Conservation (phyloP, 1,284 basidiomycete genomes). For the Sanguinoderma infundibulare region DNA sequence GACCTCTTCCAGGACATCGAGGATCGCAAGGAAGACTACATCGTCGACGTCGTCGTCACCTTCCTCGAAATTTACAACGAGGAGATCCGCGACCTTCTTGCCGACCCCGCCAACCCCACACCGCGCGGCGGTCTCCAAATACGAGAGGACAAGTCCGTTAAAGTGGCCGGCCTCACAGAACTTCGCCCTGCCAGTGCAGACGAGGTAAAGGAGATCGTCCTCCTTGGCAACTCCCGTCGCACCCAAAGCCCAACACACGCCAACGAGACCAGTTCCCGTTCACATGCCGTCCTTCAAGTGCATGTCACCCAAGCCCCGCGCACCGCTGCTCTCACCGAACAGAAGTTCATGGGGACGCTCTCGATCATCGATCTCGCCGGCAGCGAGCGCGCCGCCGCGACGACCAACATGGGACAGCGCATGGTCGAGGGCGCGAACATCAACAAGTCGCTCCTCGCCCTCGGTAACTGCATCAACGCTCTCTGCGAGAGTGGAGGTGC, state of each 20-base stretch:
- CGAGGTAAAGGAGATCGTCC: conserved; percentile 91
- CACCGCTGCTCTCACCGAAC: conserved; percentile 79
- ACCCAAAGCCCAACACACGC: conserved; percentile 94
- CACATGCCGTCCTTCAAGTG: conserved; percentile 94
- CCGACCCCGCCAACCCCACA: conserved; percentile 66
- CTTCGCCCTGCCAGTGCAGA: conserved; percentile 81
- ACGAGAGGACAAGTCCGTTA: conserved; percentile 91
- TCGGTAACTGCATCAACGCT: conserved; percentile 97
- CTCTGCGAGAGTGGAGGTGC: conserved; percentile 89
- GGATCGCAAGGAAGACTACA: conserved; percentile 81
- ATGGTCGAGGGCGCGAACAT: conserved; percentile 98
- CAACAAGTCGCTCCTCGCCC: conserved; percentile 94
- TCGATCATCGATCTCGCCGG: conserved; percentile 98
- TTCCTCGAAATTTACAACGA: conserved; percentile 99
- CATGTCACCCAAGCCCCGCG: conserved; percentile 88
- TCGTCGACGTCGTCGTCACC: conserved; percentile 86
- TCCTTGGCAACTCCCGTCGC: conserved; percentile 84
- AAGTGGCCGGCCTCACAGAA: conserved; percentile 85
- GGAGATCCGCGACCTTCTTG: conserved; percentile 93
- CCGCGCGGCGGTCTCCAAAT: conserved; percentile 88
- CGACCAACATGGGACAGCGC: conserved; percentile 94
- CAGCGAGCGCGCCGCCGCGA: conserved; percentile 93
- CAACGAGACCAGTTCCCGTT: conserved; percentile 94
- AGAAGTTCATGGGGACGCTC: conserved; percentile 84
- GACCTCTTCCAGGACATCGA: conserved; percentile 92